Evolutionary conservation across 768 basidiomycete species (phyloP).

Genomic region (Amyloporia xantha): DNA sequence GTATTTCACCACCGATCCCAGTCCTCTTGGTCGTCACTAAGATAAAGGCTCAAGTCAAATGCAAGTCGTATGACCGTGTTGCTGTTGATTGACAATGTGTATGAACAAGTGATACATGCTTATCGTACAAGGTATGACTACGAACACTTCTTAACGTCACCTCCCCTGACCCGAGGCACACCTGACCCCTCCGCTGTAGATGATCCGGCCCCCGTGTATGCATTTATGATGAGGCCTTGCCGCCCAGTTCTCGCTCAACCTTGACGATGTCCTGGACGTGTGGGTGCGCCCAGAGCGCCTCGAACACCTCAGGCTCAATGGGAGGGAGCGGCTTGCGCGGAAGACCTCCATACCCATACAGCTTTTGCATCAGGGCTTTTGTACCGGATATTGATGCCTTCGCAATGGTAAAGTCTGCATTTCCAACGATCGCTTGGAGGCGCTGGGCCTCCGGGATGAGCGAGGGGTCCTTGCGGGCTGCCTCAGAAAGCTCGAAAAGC

Average conservation of each 20-base stretch:
- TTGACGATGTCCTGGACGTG: slow-evolving; percentile 64
- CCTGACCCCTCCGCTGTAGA: too few relatives aligned
- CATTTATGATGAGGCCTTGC: slow-evolving; percentile 24
- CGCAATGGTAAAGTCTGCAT: slow-evolving; percentile 74
- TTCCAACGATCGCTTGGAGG: slow-evolving; percentile 76
- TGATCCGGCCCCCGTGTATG: too few relatives aligned
- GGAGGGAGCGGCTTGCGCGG: slow-evolving; percentile 77
- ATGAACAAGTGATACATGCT: not conserved
- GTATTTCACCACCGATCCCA: too few relatives aligned
- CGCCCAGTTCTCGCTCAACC: slow-evolving; percentile 52
- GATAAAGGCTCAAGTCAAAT: too few relatives aligned
- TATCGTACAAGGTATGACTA: not conserved
- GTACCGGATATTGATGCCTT: slow-evolving; percentile 75
- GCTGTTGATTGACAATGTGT: too few relatives aligned
- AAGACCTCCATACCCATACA: slow-evolving; percentile 75
- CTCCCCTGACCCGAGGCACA: too few relatives aligned
- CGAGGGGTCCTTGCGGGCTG: slow-evolving; percentile 45
- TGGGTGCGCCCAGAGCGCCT: slow-evolving; percentile 64
- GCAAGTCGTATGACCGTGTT: too few relatives aligned
- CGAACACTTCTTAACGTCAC: not conserved
- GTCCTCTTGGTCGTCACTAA: too few relatives aligned
- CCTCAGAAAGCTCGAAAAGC: slow-evolving; percentile 57
- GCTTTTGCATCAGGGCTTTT: slow-evolving; percentile 69
- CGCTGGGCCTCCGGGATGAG: slow-evolving; percentile 62
- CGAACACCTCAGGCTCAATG: slow-evolving; percentile 46